Evolutionary conservation across 305 asterid genomes (phyloP), one percentile per base, ranked within the genome.

Genomic region (Nicotiana rustica): DNA sequence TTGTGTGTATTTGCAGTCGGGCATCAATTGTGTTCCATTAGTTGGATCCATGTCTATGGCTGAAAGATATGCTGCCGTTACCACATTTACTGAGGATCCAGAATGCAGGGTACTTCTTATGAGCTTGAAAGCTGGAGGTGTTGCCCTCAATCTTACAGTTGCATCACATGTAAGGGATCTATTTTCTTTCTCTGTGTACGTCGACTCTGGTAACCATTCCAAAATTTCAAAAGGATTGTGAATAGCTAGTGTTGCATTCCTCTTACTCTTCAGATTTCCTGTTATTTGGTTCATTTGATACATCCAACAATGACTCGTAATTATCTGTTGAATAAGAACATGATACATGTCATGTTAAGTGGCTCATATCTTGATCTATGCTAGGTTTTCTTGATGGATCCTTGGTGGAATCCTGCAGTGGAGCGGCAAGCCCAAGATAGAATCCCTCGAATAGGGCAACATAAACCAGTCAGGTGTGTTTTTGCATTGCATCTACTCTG

Each of bases 331-430:
- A 67, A 35, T 67, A 35, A 33, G 49, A 5, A 15, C 3, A 31
- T 31, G 33, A 2, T 31, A 31, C 33, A 31, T 31, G 33, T 31
- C 29, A 35, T 67, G 29, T 14, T 67, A 33, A 12, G 25, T 67
- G 44, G 49, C 75, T 67, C 13, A 67, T 67, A 14, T 15, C 52
- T 68, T 68, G 76, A 68, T 9, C 3, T 3, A 41, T 14, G 9
- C 49, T 84, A 95, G 98, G 98, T 94, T 73, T 95, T 94, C 88
- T 86, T 94, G 91, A 95, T 95, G 99, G 99, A 95, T 85, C 97
- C 98, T n/a, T 95, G 98, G 96, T 95, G 97, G 95, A 93, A 95
- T 90, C 98, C 99, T 68, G 98, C 94, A 17, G 97, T 92, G 78
- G 99, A 95, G 88, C 88, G 92, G 81, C 98, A 94, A 88, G 98